These are phyloP conservation scores for Aspergillus nanangensis DNA, from an alignment of 495 filamentous ascomycete species.

Conservation along the genomic window DNA sequence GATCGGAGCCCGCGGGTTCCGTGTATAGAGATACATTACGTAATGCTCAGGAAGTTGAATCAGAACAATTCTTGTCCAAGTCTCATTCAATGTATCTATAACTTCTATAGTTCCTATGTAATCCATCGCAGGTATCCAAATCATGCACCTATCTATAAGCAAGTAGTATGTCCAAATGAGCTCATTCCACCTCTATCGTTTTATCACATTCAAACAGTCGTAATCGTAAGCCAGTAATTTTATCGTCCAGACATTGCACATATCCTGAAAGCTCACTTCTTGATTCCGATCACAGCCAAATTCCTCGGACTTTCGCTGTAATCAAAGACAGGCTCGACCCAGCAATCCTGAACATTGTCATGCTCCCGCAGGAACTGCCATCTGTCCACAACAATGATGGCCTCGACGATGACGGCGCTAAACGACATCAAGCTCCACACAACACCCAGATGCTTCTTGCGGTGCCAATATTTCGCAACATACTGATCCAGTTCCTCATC, in stretches of 20 bases:
- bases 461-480: constrained; percentile 53
- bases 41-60: too few species aligned
- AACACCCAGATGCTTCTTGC: constrained; percentile 78
- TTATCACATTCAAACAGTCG: too few species aligned
- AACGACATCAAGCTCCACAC: constrained; percentile 96
- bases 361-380: constrained; percentile 88
- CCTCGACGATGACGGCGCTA: constrained; percentile 82
- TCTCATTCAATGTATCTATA: background rate
- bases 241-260: background rate
- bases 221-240: too few species aligned
- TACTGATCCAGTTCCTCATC: constrained; percentile 73
- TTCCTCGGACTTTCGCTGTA: constrained; percentile 86
- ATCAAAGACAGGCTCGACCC: constrained; percentile 93
- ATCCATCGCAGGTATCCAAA: background rate
- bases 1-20: too few species aligned
- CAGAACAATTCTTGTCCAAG: too few species aligned
- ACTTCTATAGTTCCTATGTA: background rate
- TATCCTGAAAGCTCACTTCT: constrained; percentile 44
- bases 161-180: too few species aligned
- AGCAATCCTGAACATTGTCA: constrained; percentile 58
- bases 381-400: constrained; percentile 83
- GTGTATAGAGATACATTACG: too few species aligned
- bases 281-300: constrained; percentile 84
- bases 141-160: background rate
- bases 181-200: too few species aligned